phyloP scores from a whole-genome alignment of 495 filamentous ascomycete genomes.

The Xylaria grammica region DNA sequence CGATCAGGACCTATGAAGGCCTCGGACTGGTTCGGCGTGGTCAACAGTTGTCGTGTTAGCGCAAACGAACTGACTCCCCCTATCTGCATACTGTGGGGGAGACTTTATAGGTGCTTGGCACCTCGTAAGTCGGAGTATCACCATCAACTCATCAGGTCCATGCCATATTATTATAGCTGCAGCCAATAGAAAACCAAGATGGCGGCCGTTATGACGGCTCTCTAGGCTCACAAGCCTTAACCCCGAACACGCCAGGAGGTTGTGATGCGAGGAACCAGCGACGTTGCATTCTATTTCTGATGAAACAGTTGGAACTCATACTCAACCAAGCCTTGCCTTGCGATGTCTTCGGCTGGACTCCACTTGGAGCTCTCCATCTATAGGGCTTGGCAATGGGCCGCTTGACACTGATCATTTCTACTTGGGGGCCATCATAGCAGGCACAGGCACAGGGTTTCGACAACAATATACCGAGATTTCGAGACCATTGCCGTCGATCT shows the following conservation, averaged over 20 bases:
- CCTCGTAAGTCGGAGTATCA: background rate
- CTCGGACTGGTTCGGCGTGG: background rate
- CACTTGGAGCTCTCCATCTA: background rate
- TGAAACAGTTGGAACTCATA: conserved; percentile 18
- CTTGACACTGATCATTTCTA: conserved; percentile 22
- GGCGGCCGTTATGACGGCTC: background rate
- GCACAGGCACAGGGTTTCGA: conserved; percentile 14
- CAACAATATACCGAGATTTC: conserved; percentile 3
- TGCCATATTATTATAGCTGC: background rate
- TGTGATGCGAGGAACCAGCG: background rate
- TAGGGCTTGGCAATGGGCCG: conserved; percentile 9
- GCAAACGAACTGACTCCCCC: background rate
- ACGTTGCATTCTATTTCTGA: conserved; percentile 15
- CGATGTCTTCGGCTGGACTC: background rate
- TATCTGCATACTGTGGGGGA: background rate
- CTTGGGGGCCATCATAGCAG: no score
- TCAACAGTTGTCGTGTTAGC: background rate
- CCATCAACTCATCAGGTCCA: background rate
- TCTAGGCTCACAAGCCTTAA: conserved; percentile 10
- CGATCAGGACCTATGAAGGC: background rate
- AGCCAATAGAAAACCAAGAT: background rate
- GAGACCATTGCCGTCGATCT: conserved; percentile 4
- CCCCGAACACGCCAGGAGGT: background rate
- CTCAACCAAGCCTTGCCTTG: conserved; percentile 9
- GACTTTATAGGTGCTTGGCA: conserved; percentile 6